Percentiles rank a stretch among this genome's conserved stretches.
Conservation (phyloP, 352 stramenopile genomes). For the Pythium brassicae region DNA sequence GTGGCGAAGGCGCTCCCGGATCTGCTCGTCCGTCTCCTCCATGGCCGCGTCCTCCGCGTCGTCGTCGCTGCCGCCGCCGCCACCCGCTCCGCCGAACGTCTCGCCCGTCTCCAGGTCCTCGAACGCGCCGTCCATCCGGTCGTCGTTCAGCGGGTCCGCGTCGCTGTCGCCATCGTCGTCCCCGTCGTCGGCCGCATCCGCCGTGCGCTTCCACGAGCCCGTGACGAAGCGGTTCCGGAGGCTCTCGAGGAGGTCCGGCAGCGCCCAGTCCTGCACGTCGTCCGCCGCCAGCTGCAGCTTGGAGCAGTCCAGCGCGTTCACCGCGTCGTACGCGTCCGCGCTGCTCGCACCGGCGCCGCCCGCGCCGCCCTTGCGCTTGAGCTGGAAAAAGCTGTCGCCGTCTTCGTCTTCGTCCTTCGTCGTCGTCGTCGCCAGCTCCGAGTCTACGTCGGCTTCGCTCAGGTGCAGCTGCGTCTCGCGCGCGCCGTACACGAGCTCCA, state of each 20-base stretch:
- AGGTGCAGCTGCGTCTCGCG: conserved; percentile 72
- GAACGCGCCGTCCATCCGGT: conserved; percentile 94
- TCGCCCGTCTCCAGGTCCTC: conserved; percentile 97
- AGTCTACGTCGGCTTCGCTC: conserved; percentile 66
- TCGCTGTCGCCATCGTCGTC: conserved; percentile 31
- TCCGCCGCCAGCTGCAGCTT: conserved; percentile 67
- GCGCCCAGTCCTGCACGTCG: conserved; percentile 73
- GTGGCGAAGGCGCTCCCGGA: conserved; percentile 79
- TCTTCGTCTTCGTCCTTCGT: conserved; percentile 49
- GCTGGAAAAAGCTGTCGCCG: conserved; percentile 70
- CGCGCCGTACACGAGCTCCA: conserved; percentile 90
- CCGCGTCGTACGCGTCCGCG: conserved; percentile 51
- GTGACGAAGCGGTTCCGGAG: conserved; percentile 96
- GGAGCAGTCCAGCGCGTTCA: conserved; percentile 77
- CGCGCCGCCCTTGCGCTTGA: conserved; percentile 54
- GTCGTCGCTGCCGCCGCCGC: conserved; percentile 22
- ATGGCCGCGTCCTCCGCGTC: conserved; percentile 25
- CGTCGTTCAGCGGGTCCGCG: conserved; percentile 71
- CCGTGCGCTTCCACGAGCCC: conserved; percentile 89
- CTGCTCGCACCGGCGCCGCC: conserved; percentile 19
- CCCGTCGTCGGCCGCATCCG: conserved; percentile 35
- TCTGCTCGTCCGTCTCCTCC: conserved; percentile 77
- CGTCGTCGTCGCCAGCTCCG: conserved; percentile 25
- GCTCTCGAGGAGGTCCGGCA: conserved; percentile 68
- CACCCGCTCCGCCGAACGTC: conserved; percentile 34